These are phyloP conservation scores for Peniophora sp. DNA, from an alignment of 1,284 basidiomycete species.

Conservation along the genomic window DNA sequence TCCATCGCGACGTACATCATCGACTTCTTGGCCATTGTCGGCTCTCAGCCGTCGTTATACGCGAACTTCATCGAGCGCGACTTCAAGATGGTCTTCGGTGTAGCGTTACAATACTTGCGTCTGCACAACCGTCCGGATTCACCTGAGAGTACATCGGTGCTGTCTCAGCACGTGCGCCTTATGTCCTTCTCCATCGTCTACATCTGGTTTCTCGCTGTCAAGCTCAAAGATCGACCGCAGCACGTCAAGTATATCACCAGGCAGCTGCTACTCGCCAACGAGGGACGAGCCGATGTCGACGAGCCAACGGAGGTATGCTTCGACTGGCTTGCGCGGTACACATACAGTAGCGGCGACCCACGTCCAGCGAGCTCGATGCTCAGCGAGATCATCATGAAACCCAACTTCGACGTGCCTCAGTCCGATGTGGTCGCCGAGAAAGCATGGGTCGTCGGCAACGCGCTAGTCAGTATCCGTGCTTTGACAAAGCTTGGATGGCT, in stretches of 20 bases:
- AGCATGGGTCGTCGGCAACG: constrained; percentile 85
- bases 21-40: constrained; percentile 85
- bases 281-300: constrained; percentile 69
- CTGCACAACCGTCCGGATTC: constrained; percentile 74
- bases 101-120: constrained; percentile 92
- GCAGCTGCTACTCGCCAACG: constrained; percentile 85
- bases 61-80: constrained; percentile 91
- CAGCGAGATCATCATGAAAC: constrained; percentile 63
- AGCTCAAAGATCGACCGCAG: constrained; percentile 75
- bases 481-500: constrained; percentile 82
- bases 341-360: constrained; percentile 91
- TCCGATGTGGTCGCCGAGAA: constrained; percentile 49
- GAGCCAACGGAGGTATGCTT: constrained; percentile 95
- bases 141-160: constrained; percentile 70
- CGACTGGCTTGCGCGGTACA: constrained; percentile 95
- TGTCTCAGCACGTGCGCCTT: constrained; percentile 93
- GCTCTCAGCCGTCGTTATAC: constrained; percentile 73
- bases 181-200: constrained; percentile 93
- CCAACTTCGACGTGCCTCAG: constrained; percentile 21
- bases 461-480: constrained; percentile 78
- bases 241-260: constrained; percentile 86
- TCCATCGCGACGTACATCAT: constrained; percentile 95
- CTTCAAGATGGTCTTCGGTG: constrained; percentile 92
- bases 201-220: constrained; percentile 90
- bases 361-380: constrained; percentile 80